phyloP scores from a whole-genome alignment of 306 rosid species.

The Echinosophora koreensis region DNA sequence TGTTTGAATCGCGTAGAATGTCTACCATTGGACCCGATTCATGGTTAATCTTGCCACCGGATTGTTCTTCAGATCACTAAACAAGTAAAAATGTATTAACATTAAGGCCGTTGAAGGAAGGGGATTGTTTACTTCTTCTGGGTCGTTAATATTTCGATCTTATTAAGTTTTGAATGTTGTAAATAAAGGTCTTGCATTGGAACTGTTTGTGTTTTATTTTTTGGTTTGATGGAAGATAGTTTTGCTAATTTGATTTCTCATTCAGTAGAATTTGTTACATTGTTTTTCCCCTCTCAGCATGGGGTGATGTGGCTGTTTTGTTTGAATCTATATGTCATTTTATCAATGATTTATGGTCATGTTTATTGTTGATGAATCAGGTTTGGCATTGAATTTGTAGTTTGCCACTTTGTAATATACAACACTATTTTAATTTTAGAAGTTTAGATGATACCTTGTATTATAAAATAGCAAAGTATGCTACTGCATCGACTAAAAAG shows the following conservation, averaged over 20 bases:
- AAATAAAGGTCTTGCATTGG: neutral
- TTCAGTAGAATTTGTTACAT: constrained; percentile 16
- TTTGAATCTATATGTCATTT: neutral
- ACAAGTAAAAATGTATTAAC: constrained; percentile 12
- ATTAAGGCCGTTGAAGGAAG: neutral
- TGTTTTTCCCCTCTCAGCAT: neutral
- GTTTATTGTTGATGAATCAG: too few relatives aligned
- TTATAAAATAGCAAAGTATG: constrained; percentile 12
- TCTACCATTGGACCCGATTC: neutral
- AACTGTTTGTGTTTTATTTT: constrained; percentile 10
- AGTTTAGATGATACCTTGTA: constrained; percentile 27
- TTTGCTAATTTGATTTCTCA: neutral
- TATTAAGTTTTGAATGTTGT: neutral
- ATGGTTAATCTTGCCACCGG: neutral
- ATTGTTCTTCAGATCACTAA: neutral
- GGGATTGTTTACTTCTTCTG: neutral
- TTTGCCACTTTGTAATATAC: neutral
- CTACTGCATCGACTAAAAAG: constrained; percentile 53
- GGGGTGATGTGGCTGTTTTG: neutral
- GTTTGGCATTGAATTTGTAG: neutral
- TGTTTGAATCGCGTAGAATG: neutral
- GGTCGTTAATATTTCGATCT: neutral
- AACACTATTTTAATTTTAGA: neutral
- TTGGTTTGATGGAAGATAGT: constrained; percentile 17
- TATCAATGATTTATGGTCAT: too few relatives aligned